Evolutionary conservation across 2,329 filamentous ascomycete genomes (phyloP), one percentile per base, ranked within the genome.

Genomic region (Xylariaceae sp.): DNA sequence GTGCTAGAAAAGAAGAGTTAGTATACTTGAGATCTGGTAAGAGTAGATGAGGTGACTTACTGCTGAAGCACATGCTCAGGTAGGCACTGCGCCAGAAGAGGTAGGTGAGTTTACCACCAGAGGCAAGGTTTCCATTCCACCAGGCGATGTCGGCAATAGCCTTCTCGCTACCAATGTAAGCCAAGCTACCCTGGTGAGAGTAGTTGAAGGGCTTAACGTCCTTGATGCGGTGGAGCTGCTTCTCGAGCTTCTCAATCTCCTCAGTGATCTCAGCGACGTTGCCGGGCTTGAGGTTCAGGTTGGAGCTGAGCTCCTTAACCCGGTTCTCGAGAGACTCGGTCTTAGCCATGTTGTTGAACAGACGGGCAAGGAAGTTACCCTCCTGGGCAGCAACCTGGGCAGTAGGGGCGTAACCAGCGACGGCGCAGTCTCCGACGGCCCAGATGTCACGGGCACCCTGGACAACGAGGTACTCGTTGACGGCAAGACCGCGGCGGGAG

Each of bases 301-400:
- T 78, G 57, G 80, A 75, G 75, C 83, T 86, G 15, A 97, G 84
- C 57, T 86, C 78, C 63, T 83, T 80, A 59, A 99, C 84, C 72
- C 92, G 84, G 41, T 75, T 68, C 80, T 97, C 92, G 64, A 97
- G 86, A 54, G 82, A 79, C 71, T 96, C 88, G 2, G 91, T 95
- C 84, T 92, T 95, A 74, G 92, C 94, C 90, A 97, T 96, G 76
- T 94, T 95, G 83, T 99, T 99, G 83, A 99, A 97, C 62, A 99
- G 86, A 64, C 90, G 87, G 47, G 92, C 94, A 44, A 99, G 84
- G 85, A 97, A 99, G 71, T 85, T 87, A 72, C 94, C 94, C 78
- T 99, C 94, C 78, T 99, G 94, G 8, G 89, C 85, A 59, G 94
- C 94, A 51, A 99, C 94, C 81, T 99, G 94, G 35, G 94, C 94